phyloP scores from a whole-genome alignment of 1,139 yeast genomes.

The Sporopachydermia cereana region DNA sequence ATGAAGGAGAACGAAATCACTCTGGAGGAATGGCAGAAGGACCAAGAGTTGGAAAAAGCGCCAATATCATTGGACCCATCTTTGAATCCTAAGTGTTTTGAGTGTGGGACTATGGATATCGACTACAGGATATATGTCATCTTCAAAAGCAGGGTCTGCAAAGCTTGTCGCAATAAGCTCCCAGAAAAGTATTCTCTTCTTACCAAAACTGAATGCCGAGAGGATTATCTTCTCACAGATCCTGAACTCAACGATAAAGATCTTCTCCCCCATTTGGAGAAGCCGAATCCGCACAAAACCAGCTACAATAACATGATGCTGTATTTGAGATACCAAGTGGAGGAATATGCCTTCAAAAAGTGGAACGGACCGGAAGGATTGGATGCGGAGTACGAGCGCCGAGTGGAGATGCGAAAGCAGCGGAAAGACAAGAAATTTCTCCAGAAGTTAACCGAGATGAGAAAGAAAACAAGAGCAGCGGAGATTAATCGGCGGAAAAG shows the following conservation, averaged over 20 bases:
- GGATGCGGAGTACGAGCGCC: constrained; percentile 83
- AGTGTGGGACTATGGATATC: constrained; percentile 64
- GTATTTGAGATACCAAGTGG: constrained; percentile 80
- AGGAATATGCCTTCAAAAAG: constrained; percentile 80
- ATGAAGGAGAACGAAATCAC: constrained; percentile 31
- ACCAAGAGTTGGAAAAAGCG: constrained; percentile 30
- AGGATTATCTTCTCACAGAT: constrained; percentile 85
- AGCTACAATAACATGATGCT: constrained; percentile 88
- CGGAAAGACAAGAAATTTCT: constrained; percentile 74
- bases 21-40: constrained; percentile 69
- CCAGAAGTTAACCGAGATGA: constrained; percentile 67
- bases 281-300: constrained; percentile 89
- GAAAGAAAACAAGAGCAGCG: constrained; percentile 86
- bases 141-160: constrained; percentile 69
- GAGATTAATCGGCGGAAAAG: constrained; percentile 65
- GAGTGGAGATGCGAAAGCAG: constrained; percentile 62
- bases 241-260: constrained; percentile 71
- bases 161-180: constrained; percentile 51
- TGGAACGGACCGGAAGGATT: constrained; percentile 90
- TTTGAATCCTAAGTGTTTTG: constrained; percentile 67
- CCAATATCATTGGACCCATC: constrained; percentile 37
- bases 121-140: constrained; percentile 61
- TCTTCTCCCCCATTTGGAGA: constrained; percentile 66
- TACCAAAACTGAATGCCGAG: constrained; percentile 91
- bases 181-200: constrained; percentile 86